These are phyloP conservation scores for Cercospora sesami DNA, from an alignment of 2,329 filamentous ascomycete species.

Conservation along the genomic window DNA sequence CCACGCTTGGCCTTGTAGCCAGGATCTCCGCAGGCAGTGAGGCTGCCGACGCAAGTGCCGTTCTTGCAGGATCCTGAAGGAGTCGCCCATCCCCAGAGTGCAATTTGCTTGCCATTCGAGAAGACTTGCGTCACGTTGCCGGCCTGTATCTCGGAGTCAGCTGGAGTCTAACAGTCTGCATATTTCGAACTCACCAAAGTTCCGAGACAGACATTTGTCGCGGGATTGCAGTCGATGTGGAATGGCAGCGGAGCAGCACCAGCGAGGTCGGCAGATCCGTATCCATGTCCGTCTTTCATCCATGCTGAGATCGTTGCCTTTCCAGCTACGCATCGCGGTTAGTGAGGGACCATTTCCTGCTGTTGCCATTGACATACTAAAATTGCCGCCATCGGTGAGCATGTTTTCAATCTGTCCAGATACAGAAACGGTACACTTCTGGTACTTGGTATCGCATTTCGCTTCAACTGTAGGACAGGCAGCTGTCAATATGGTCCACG, in stretches of 20 bases:
- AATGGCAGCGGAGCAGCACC: conserved; percentile 19
- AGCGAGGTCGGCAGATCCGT: conserved; percentile 13
- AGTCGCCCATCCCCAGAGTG: conserved; percentile 21
- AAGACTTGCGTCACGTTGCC: conserved; percentile 23
- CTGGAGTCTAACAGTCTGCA: background rate
- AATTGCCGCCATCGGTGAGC: conserved; percentile 18
- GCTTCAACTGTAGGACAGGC: background rate
- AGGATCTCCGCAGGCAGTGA: conserved; percentile 20
- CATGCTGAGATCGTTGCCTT: conserved; percentile 18
- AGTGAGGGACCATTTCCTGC: background rate
- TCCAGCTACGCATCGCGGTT: conserved; percentile 11
- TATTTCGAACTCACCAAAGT: conserved; percentile 11
- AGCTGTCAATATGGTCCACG: background rate
- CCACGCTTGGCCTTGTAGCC: conserved; percentile 11
- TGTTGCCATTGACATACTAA: conserved; percentile 9
- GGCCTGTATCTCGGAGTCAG: background rate
- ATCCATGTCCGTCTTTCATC: conserved; percentile 21
- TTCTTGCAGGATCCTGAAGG: conserved; percentile 15
- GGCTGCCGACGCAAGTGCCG: conserved; percentile 15
- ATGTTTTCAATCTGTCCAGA: conserved; percentile 19
- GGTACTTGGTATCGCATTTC: conserved; percentile 9
- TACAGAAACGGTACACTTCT: conserved; percentile 19
- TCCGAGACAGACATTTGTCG: conserved; percentile 13
- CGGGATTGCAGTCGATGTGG: conserved; percentile 18
- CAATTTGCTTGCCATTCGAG: conserved; percentile 19